phyloP scores from a whole-genome alignment of 305 asterid species.

The Rubia tinctorum region DNA sequence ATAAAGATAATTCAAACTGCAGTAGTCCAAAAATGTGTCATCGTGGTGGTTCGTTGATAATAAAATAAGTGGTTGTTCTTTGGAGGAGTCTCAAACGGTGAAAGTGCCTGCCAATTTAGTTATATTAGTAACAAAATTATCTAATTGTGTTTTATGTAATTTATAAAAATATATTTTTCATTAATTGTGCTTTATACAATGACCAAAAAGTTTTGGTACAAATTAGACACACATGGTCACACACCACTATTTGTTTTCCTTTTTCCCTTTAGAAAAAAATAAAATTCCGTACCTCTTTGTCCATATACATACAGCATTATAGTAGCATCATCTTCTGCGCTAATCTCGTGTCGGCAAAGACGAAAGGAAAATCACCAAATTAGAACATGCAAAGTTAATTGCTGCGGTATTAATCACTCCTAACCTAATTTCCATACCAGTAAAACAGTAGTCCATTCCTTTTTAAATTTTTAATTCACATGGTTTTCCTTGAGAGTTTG shows the following conservation, averaged over 20 bases:
- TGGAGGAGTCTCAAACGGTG: no score
- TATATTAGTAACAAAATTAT: no score
- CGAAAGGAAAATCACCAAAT: background rate
- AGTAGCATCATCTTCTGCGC: constrained; percentile 19
- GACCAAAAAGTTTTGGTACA: no score
- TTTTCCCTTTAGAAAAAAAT: background rate
- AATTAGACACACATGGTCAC: background rate
- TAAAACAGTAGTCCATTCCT: background rate
- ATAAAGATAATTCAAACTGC: no score
- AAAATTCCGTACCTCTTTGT: background rate
- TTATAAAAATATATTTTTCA: no score
- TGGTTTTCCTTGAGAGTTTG: background rate
- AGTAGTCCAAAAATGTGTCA: no score
- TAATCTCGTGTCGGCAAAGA: constrained; percentile 36
- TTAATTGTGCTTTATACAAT: no score
- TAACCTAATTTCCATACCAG: background rate
- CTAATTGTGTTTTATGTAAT: no score
- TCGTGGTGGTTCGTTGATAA: no score
- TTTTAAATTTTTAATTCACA: background rate
- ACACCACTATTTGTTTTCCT: background rate
- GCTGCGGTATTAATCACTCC: background rate
- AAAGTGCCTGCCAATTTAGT: no score
- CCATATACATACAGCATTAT: background rate
- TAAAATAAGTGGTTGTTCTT: no score
- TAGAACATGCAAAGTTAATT: background rate